Evolutionary conservation across 768 basidiomycete species (phyloP), one percentile per base, ranked within the genome.

Genomic region (Coprinopsis cinerea): DNA sequence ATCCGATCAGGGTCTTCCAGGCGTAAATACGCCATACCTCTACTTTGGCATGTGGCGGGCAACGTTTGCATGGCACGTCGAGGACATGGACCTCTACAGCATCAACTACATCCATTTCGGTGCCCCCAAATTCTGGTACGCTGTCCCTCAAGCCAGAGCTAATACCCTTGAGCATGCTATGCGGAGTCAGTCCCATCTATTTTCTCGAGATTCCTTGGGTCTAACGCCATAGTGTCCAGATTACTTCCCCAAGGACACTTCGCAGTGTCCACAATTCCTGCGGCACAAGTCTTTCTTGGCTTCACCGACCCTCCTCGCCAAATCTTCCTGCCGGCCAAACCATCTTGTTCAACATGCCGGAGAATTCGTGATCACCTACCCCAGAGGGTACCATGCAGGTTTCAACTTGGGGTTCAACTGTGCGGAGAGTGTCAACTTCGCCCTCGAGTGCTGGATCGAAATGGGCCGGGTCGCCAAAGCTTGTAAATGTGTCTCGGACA

Each of bases 41-140:
- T 98, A 98, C 67, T 98, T 94, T 63, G 96, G 96, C 55, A 98
- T 97, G 94, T 99, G 96, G 96, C 77, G 93, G 44, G 95, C 95
- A 20, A 92, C 92, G 0, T 98, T 98, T 67, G 91, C 93, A 0
- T 99, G 96, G 95, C 96, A 99, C 59, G 96, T 99, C 42, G 96
- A 99, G 66, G 96, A 99, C 66, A 96, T 97, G 90, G 96, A 99
- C 61, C 76, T 99, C 1, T 97, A 95, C 68, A 94, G 92, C 49
- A 98, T 99, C 70, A 99, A 99, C 63, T 98, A 93, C 64, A 91
- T 99, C 48, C 96, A 99, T 65, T 98, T 97, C 57, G 96, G 96
- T 0, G 93, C 94, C 0, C 93, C 94, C 1, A 98, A 91, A 58
- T 87, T 88, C 60, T 99, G 96, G 96, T 98, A 98, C 65, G 86